Evolutionary conservation across 2,329 filamentous ascomycete genomes (phyloP), one percentile per base, ranked within the genome.

Genomic region (Periconia macrospinosa): DNA sequence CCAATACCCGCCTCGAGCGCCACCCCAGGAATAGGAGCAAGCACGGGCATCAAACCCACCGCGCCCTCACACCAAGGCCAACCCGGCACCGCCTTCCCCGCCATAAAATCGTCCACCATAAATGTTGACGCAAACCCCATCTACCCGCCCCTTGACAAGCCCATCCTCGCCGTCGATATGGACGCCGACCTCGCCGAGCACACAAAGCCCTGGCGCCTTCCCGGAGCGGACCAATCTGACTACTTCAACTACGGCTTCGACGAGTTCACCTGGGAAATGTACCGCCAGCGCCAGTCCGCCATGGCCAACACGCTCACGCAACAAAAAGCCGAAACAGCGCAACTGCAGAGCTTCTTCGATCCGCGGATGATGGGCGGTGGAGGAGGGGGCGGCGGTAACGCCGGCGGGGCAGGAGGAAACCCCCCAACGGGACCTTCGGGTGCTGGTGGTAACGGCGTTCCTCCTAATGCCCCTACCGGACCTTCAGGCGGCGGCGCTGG

Each of bases 221-320:
- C 94, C 0, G 94, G 94, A 45, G 92, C 93, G 11, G 94, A 99
- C 68, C 86, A 96, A 50, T 94, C 90, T 55, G 94, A 99, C 73
- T 97, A 96, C 77, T 97, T 97, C 84, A 97, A 97, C 79, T 97
- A 97, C 75, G 93, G 93, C 54, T 97, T 97, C 70, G 93, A 97
- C 76, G 93, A 97, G 75, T 97, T 97, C 75, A 96, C 92, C 1
- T 99, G 94, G 94, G 90, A 92, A 6, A 84, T 92, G 50, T 99
- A 99, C 73, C 92, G 92, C 30, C 81, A 91, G 55, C 95, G 96
- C 69, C 94, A 97, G 73, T 87, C 94, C 61, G 81, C 80, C 20
- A 81, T 97, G 66, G 85, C 89, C 17, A 85, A 85, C 60, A 90
- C 93, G 63, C 91, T 91, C 62, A 85, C 84, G 53, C 85, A 88